Evolutionary conservation across 352 stramenopile species (phyloP), one percentile per base, ranked within the genome.

Genomic region (Phytophthora pseudosyringae): DNA sequence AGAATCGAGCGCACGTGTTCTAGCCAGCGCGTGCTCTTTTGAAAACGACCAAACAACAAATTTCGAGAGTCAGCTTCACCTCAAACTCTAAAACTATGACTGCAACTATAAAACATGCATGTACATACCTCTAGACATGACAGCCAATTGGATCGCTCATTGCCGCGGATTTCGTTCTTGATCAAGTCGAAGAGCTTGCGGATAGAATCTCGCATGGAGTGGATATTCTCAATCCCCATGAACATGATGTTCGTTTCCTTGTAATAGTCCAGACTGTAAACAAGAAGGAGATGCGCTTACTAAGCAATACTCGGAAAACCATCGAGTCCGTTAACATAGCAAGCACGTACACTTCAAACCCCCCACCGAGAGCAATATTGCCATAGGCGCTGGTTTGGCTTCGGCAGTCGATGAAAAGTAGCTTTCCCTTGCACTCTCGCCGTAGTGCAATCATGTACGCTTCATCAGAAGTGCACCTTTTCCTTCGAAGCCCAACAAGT

Each of bases 211-310:
- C 83, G 80, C 83, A 98, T 95, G 0, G 88, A 94, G 55, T 98
- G 92, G 38, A 98, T 98, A 75, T 98, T 98, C 40, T 94, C 86
- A 64, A 98, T 97, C 0, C 90, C 86, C 76, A 97, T 92, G 57
- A 91, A 88, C 71, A 83, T 81, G 50, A 90, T 93, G 59, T 75
- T 82, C 4, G 80, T 83, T 49, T 93, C 84, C 26, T 81, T 77
- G 64, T 93, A 97, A 64, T 94, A 97, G 60, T 93, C 84, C 73
- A 80, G 35, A 13, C 64, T 87, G 61, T 29, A 40, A 50, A 73
- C 0, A 76, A 64, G 21, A 45, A 46, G 11, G 3, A 0, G n/a
- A 51, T 16, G 41, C 21, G 54, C 5, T 83, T 40, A 52, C 10
- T 47, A 57, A 44, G 64, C 25, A 21, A 13, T 4, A 29, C 9